phyloP scores from a whole-genome alignment of 2,329 filamentous ascomycete species.

The Sclerotinia spermophila region DNA sequence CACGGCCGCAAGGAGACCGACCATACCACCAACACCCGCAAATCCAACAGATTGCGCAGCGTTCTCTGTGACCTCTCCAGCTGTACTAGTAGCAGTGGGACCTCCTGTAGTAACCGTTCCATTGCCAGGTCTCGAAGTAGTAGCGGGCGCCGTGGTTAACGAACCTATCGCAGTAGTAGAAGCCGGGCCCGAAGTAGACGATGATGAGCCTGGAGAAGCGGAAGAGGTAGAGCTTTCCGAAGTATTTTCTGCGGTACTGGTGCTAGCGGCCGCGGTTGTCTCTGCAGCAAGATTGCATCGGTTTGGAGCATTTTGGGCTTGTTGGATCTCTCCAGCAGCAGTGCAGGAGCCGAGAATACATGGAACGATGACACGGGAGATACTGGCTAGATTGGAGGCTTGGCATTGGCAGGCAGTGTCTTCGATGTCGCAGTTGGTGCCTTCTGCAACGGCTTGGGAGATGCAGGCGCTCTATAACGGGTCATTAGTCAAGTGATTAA shows the following conservation, averaged over 20 bases:
- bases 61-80: not conserved
- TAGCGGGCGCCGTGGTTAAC: not conserved
- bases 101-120: not conserved
- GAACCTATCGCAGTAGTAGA: not conserved
- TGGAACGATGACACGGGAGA: not conserved
- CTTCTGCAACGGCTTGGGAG: not conserved
- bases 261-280: not conserved
- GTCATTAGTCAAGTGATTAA: not conserved
- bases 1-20: not conserved
- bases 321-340: not conserved
- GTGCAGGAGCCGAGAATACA: not conserved
- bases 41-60: slow-evolving; percentile 1
- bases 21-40: slow-evolving; percentile 4
- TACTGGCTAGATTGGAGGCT: not conserved
- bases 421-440: slow-evolving; percentile 7
- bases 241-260: not conserved
- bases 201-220: not conserved
- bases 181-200: not conserved
- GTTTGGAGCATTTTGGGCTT: not conserved
- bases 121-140: not conserved
- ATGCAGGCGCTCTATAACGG: not conserved
- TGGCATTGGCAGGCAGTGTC: slow-evolving; percentile 5
- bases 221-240: not conserved
- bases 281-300: not conserved
- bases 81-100: not conserved